Evolutionary conservation across 208 protist genomes (phyloP).

Genomic region (Naegleria lovaniensis): DNA sequence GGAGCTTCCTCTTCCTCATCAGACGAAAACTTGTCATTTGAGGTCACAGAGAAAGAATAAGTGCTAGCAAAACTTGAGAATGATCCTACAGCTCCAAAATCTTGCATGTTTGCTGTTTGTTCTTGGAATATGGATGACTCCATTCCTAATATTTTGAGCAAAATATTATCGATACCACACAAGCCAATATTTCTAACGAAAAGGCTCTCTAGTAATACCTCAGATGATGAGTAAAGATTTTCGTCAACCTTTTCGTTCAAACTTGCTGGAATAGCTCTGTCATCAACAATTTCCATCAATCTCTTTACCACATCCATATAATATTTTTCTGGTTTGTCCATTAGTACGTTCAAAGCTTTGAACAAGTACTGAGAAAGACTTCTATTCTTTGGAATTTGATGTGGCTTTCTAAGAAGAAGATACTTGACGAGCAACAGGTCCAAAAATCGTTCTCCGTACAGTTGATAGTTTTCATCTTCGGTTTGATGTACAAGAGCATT

Average conservation of each 20-base stretch:
- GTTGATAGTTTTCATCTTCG: neutral
- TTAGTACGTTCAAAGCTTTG: neutral
- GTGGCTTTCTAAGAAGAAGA: neutral
- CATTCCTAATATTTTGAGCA: neutral
- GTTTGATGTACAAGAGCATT: neutral
- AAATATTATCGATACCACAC: neutral
- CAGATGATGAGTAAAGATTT: neutral
- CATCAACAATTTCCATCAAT: neutral
- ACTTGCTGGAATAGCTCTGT: neutral
- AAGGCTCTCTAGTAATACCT: neutral
- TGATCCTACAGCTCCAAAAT: neutral
- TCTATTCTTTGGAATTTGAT: neutral
- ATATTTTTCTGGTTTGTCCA: neutral
- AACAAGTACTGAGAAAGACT: neutral
- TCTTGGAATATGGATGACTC: neutral
- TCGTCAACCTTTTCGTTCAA: neutral
- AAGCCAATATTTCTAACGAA: neutral
- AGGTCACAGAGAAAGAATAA: neutral
- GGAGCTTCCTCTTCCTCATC: neutral
- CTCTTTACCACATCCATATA: neutral
- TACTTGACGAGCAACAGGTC: neutral
- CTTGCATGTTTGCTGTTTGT: neutral
- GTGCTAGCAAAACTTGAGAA: neutral
- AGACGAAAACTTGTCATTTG: neutral
- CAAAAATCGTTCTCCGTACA: neutral